A percentile compares a stretch with the other conserved stretches of the same genome.
These are phyloP conservation scores for Sphagnum magellanicum DNA, from an alignment of 228 moss, liverwort and hornwort species.

Conservation along the genomic window DNA sequence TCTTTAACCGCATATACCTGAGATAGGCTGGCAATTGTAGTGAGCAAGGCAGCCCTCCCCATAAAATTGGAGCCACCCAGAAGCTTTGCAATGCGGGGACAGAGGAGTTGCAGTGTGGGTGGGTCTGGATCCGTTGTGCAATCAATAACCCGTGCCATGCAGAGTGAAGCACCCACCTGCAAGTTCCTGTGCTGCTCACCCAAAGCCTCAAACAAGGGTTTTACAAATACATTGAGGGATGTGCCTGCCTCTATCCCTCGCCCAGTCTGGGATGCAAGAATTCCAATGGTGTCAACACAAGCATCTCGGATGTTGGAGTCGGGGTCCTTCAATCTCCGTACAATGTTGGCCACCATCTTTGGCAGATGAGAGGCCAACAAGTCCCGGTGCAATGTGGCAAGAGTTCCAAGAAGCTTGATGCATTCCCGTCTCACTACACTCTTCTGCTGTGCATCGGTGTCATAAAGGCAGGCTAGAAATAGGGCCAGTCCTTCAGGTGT, in stretches of 20 bases:
- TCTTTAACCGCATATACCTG: slow-evolving; percentile 16
- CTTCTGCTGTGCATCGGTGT: slow-evolving; percentile 51
- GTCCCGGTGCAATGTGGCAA: slow-evolving; percentile 35
- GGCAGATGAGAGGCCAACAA: slow-evolving; percentile 32
- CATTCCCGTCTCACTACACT: slow-evolving; percentile 49
- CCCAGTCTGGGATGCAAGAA: slow-evolving; percentile 30
- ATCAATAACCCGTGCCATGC: slow-evolving; percentile 37
- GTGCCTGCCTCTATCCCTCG: slow-evolving; percentile 22
- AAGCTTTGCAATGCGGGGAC: slow-evolving; percentile 44
- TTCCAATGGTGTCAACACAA: slow-evolving; percentile 45
- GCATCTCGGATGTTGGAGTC: slow-evolving; percentile 50
- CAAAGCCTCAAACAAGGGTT: slow-evolving; percentile 53
- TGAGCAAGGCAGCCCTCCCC: slow-evolving; percentile 41
- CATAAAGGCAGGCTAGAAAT: slow-evolving; percentile 44
- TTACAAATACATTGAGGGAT: slow-evolving; percentile 32
- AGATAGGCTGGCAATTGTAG: slow-evolving; percentile 34
- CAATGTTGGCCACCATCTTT: slow-evolving; percentile 43
- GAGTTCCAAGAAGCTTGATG: slow-evolving; percentile 37
- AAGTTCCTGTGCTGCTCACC: slow-evolving; percentile 48
- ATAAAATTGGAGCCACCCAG: slow-evolving; percentile 31
- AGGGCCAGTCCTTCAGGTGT: slow-evolving; percentile 41
- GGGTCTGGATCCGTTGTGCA: slow-evolving; percentile 28
- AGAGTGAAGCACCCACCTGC: slow-evolving; percentile 49
- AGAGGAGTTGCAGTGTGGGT: slow-evolving; percentile 27
- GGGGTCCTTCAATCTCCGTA: slow-evolving; percentile 44